Conservation (phyloP, 2,329 filamentous ascomycete genomes). For the Waltergamsia citrina region DNA sequence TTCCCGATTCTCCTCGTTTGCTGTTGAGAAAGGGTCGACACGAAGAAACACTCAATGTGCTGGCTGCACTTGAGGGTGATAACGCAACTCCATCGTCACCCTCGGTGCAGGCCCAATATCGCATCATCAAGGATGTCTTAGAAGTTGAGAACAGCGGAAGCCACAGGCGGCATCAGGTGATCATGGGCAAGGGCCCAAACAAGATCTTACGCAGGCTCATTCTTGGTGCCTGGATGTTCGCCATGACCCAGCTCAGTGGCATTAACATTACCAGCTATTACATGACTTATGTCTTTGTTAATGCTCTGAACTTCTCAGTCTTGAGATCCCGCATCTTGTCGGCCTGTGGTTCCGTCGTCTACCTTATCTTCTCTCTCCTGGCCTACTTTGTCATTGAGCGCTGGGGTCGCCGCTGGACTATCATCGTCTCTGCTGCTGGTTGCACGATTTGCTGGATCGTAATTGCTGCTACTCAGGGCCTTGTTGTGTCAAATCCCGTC, state of each 20-base stretch:
- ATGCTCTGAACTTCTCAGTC: constrained; percentile 1
- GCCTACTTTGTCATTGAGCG: constrained; percentile 5
- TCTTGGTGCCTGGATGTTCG: constrained; percentile 29
- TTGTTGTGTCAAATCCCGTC: not conserved
- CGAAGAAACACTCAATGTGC: constrained; percentile 9
- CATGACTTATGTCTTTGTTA: constrained; percentile 9
- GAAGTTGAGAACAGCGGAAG: not conserved
- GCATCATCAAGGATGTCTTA: constrained; percentile 20
- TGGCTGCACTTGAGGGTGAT: constrained; percentile 13
- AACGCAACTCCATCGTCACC: constrained; percentile 9
- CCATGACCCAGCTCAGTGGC: constrained; percentile 10
- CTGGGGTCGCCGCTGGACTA: not conserved
- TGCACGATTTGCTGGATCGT: constrained; percentile 4
- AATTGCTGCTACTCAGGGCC: constrained; percentile 1
- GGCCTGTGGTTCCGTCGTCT: constrained; percentile 11
- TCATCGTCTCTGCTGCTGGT: constrained; percentile 1
- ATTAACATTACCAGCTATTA: constrained; percentile 20
- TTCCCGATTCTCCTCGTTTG: constrained; percentile 11
- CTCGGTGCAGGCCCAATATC: constrained; percentile 9
- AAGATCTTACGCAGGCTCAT: constrained; percentile 6
- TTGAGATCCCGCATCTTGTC: constrained; percentile 7
- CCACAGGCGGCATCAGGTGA: not conserved
- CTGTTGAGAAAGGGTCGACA: constrained; percentile 10
- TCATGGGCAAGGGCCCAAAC: not conserved
- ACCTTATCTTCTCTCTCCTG: constrained; percentile 8